Percentiles rank a stretch among this genome's conserved stretches.
Evolutionary conservation across 306 rosid species (phyloP).

Genomic region (Sicyos edulis): DNA sequence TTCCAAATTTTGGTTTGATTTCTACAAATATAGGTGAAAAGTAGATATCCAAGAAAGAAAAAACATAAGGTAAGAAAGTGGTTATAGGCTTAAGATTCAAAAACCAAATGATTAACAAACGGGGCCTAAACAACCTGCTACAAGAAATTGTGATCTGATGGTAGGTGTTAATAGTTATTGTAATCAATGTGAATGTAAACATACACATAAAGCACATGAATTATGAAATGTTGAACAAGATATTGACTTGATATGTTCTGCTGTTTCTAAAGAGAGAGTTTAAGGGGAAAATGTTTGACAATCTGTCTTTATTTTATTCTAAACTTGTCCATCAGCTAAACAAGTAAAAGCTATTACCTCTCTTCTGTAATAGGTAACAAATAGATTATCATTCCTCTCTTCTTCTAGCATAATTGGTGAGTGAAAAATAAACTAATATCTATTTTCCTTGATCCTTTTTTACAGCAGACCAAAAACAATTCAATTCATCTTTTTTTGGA

Average conservation of each 20-base stretch:
- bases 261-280: background rate
- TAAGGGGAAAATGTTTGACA: background rate
- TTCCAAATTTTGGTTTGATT: no score
- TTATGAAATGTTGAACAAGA: background rate
- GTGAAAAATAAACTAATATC: background rate
- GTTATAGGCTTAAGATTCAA: no score
- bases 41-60: no score
- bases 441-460: background rate
- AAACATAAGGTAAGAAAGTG: no score
- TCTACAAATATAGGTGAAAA: no score
- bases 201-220: background rate
- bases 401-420: background rate
- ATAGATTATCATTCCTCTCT: background rate
- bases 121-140: background rate
- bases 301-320: background rate
- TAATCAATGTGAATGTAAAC: background rate
- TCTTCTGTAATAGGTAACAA: background rate
- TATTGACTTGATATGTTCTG: background rate
- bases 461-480: constrained; percentile 12
- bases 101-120: no score
- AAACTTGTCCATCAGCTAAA: background rate
- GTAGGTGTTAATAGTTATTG: background rate
- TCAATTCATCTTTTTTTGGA: constrained; percentile 1
- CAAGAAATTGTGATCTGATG: constrained; percentile 7
- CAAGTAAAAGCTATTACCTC: background rate